Evolutionary conservation across 2,329 filamentous ascomycete genomes (phyloP), one percentile per base, ranked within the genome.

Genomic region (Ceratocystis papillata): DNA sequence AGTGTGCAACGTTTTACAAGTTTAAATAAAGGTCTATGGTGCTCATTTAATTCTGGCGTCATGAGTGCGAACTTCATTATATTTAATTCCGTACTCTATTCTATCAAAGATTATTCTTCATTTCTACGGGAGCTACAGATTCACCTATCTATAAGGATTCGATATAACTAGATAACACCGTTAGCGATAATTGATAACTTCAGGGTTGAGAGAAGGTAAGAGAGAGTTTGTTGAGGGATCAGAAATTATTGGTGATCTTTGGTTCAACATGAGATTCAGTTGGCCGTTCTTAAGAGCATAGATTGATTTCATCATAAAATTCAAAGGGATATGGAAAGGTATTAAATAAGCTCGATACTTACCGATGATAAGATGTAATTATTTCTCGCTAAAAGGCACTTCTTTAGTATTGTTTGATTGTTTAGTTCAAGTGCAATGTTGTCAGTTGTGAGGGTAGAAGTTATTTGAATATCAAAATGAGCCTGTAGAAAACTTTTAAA

Each of bases 201-300:
- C 44, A 12, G 8, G 8, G 7, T 44, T 25, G 17, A 45, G 10
- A n/a, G n/a, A 44, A 15, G 20, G n/a, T 22, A 10, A 48, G 22
- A 17, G 33, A 15, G 17, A 20, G 33, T 33, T 7, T 20, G 46
- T 22, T 41, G 8, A 50, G 17, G 12, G 46, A 10, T 66, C 67
- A 68, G 64, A 63, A 55, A 57, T 64, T 64, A 63, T 63, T 68
- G 44, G 60, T 57, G 53, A 64, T 66, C 50, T 66, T 46, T 37
- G 53, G 53, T 61, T 66, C 67, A 66, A 68, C 62, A 68, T 57
- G 53, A 50, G 71, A 76, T 83, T 85, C 80, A 80, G 83, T 82
- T 83, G 82, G 82, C 82, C 81, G 82, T 85, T 85, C 82, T 84
- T 84, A 83, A 82, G 77, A 78, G 73, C 75, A 81, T 77, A 73